Conservation (phyloP, 345 rosid species). For the Punica granatum region DNA sequence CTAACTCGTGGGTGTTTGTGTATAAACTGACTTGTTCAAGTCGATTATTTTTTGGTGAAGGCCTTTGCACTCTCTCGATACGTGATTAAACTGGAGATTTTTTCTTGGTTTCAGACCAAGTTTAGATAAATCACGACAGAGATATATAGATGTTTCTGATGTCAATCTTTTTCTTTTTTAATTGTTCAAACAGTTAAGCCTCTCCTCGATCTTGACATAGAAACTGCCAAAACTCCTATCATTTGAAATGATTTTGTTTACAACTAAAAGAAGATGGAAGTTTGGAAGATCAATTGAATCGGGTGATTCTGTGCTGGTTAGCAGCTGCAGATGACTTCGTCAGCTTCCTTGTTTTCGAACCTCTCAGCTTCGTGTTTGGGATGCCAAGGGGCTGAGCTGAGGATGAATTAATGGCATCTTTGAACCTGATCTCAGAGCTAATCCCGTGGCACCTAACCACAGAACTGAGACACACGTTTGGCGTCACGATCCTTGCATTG, state of each 20-base stretch:
- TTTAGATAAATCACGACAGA: not conserved
- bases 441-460: slow-evolving; percentile 31
- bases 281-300: not conserved
- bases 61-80: too few relatives aligned
- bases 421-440: slow-evolving; percentile 15
- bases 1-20: too few relatives aligned
- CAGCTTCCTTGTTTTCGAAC: not conserved
- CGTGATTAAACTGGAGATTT: too few relatives aligned
- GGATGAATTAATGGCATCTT: not conserved
- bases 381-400: not conserved
- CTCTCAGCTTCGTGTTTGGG: not conserved
- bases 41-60: too few relatives aligned
- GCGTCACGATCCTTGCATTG: slow-evolving; percentile 27
- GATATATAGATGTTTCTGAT: not conserved
- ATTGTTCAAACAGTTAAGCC: not conserved
- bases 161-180: not conserved
- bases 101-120: not conserved
- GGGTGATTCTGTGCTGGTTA: not conserved
- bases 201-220: not conserved
- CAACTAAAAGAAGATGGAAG: not conserved
- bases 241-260: not conserved
- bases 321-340: not conserved
- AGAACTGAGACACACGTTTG: slow-evolving; percentile 28
- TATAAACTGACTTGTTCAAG: too few relatives aligned
- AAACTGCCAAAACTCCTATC: not conserved